Conservation (phyloP, 2,329 filamentous ascomycete species). For the Grosmannia huntii region DNA sequence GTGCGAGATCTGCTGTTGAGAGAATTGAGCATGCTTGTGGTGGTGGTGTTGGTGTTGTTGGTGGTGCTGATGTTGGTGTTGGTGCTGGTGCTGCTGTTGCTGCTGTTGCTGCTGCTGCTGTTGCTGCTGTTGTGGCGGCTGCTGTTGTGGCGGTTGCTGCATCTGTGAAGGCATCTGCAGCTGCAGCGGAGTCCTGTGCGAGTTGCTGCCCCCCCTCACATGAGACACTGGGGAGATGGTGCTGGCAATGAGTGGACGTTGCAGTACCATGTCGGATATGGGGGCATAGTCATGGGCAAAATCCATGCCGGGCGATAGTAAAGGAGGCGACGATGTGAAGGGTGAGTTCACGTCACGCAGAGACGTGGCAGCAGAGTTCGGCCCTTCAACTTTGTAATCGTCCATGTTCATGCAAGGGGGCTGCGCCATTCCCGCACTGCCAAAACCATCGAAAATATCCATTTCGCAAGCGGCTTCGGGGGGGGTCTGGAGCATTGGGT, state of each 20-base stretch:
- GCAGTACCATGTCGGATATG: conserved; percentile 43
- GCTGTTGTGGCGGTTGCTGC: neutral
- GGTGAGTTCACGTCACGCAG: conserved; percentile 33
- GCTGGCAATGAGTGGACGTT: conserved; percentile 26
- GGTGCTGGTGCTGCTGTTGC: conserved; percentile 16
- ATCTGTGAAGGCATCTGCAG: neutral
- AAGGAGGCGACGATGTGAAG: conserved; percentile 38
- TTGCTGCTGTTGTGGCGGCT: conserved; percentile 4
- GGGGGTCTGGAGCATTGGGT: conserved; percentile 45
- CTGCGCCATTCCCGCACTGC: conserved; percentile 48
- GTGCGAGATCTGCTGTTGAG: neutral
- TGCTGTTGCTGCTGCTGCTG: conserved; percentile 11
- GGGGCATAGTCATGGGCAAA: conserved; percentile 35
- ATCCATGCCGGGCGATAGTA: conserved; percentile 41
- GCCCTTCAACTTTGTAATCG: conserved; percentile 34
- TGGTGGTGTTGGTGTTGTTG: conserved; percentile 7
- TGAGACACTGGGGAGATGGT: neutral
- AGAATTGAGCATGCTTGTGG: conserved; percentile 14
- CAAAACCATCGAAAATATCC: conserved; percentile 55
- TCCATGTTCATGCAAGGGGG: conserved; percentile 32
- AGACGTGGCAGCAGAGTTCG: conserved; percentile 23
- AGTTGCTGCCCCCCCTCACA: neutral
- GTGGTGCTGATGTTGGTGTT: neutral
- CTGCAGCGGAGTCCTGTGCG: neutral
- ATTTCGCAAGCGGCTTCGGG: conserved; percentile 41